Evolutionary conservation across 495 filamentous ascomycete genomes (phyloP).

Genomic region (Penicillium roqueforti): DNA sequence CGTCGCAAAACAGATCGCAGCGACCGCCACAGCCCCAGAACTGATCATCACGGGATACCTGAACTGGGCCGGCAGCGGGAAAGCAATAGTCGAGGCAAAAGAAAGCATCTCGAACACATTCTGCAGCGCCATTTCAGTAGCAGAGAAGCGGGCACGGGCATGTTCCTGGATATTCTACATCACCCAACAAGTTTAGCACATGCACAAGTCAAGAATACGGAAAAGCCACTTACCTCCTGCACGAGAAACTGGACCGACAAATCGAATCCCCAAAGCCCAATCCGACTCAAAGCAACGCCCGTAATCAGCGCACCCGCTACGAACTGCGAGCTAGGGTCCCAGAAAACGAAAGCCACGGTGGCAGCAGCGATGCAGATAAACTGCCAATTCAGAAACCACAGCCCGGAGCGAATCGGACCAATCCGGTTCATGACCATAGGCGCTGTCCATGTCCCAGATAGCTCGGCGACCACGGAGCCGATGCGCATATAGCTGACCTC

Average conservation of each 20-base stretch:
- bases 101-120: conserved; percentile 64
- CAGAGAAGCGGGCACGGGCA: conserved; percentile 56
- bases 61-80: conserved; percentile 54
- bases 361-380: conserved; percentile 44
- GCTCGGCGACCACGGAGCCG: neutral
- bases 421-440: neutral
- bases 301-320: conserved; percentile 45
- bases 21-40: conserved; percentile 36
- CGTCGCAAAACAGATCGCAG: neutral
- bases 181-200: neutral
- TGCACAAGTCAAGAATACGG: neutral
- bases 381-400: conserved; percentile 61
- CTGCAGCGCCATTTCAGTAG: conserved; percentile 57
- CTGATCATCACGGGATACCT: conserved; percentile 57
- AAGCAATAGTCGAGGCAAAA: conserved; percentile 58
- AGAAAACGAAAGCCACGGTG: conserved; percentile 40
- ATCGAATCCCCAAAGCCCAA: conserved; percentile 68
- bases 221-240: conserved; percentile 51
- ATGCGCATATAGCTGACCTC: neutral
- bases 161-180: conserved; percentile 45
- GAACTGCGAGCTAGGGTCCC: conserved; percentile 21
- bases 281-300: conserved; percentile 53
- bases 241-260: conserved; percentile 60
- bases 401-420: neutral
- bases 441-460: neutral